Evolutionary conservation across 2,329 filamentous ascomycete species (phyloP), one percentile per base, ranked within the genome.

Genomic region (Domatiomyces globalis): DNA sequence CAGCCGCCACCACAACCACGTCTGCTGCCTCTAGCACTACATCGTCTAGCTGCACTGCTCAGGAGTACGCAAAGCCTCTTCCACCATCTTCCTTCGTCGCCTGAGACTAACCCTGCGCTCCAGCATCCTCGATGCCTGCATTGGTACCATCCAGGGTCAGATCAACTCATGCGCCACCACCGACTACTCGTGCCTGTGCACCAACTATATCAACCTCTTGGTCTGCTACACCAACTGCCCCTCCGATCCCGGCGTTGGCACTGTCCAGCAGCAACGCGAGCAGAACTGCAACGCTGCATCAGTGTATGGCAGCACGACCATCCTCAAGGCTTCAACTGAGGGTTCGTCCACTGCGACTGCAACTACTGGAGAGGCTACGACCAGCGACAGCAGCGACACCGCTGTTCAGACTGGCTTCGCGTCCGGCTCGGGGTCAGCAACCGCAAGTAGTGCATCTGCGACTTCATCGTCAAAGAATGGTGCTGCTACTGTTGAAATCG

Each of bases 201-300:
- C 71, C 48, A 71, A 76, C 58, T 77, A 74, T 63, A 72, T 63
- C 39, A 71, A 75, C 49, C 67, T 78, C 36, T 58, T 76, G 57
- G 76, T 72, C 29, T 83, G 80, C 74, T 82, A 80, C 69, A 75
- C 76, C 70, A 79, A 80, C 70, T 83, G 80, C 69, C 78, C 79
- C 49, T 65, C 69, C 57, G 71, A 74, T 60, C 55, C 67, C 15
- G 65, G 63, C 48, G 59, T 62, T 42, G 61, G 61, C 51, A 61
- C 61, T 29, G 66, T 63, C 29, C 51, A 67, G 58, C 60, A 67
- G 58, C 54, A 64, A 54, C 54, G 60, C 43, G 50, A 63, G 17
- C 59, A 65, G 22, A 69, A 67, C 63, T 74, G 72, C 59, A 62
- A 63, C 48, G 71, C 71, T 27, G 71, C 70, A 8, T 63, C 63